These are phyloP conservation scores for Colletotrichum ledebouriae DNA, from an alignment of 2,329 filamentous ascomycete genomes.

Conservation along the genomic window DNA sequence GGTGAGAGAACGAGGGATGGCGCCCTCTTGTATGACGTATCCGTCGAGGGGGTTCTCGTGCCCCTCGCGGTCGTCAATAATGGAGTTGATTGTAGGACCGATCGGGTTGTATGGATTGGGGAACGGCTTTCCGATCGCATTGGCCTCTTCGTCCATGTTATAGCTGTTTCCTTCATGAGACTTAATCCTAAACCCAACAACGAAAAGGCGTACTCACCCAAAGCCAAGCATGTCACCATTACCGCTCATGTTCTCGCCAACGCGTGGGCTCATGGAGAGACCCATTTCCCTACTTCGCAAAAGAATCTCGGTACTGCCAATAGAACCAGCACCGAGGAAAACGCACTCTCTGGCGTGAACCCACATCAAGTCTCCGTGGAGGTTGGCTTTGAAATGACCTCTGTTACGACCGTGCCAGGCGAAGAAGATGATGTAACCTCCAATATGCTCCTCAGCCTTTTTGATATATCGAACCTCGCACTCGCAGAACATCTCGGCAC, in stretches of 20 bases:
- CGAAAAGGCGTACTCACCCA: constrained; percentile 56
- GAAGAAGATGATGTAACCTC: constrained; percentile 75
- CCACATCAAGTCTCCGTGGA: constrained; percentile 74
- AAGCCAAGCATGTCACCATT: constrained; percentile 77
- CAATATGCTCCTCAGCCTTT: constrained; percentile 58
- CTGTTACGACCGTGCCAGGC: constrained; percentile 73
- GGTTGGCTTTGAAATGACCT: constrained; percentile 65
- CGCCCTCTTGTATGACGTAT: constrained; percentile 75
- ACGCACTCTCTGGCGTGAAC: constrained; percentile 75
- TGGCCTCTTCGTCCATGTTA: constrained; percentile 69
- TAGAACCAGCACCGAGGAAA: constrained; percentile 74
- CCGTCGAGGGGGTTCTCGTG: constrained; percentile 69
- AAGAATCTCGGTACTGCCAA: constrained; percentile 76
- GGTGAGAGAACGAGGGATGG: constrained; percentile 69
- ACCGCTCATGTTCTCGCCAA: constrained; percentile 73
- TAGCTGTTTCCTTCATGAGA: constrained; percentile 58
- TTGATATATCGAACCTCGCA: constrained; percentile 75
- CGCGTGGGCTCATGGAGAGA: constrained; percentile 66
- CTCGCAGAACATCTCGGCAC: constrained; percentile 78
- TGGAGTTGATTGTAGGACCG: constrained; percentile 73
- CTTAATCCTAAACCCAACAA: not conserved
- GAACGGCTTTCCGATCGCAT: constrained; percentile 66
- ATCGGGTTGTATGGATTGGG: constrained; percentile 65
- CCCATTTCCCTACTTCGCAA: constrained; percentile 72
- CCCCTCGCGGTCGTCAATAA: constrained; percentile 70